Conservation (phyloP, 2,329 filamentous ascomycete genomes). For the Coniochaeta ligniaria region DNA sequence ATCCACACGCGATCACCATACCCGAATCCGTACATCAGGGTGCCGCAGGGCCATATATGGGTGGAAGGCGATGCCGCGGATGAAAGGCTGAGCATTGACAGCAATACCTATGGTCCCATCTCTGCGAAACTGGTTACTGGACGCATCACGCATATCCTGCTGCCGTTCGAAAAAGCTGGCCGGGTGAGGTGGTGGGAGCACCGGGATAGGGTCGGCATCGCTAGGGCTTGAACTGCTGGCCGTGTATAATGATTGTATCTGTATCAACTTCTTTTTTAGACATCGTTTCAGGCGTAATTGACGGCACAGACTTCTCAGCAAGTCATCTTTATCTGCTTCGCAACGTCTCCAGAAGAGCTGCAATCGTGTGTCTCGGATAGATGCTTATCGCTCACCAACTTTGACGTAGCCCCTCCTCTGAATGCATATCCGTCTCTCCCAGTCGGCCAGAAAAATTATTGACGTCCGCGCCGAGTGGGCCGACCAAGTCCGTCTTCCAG, state of each 20-base stretch:
- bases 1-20: conserved; percentile 60
- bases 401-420: neutral
- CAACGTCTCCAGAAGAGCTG: neutral
- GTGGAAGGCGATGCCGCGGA: conserved; percentile 76
- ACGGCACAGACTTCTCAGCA: neutral
- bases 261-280: neutral
- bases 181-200: conserved; percentile 52
- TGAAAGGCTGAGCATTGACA: conserved; percentile 59
- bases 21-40: conserved; percentile 45
- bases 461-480: neutral
- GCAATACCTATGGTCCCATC: conserved; percentile 84
- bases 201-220: conserved; percentile 8
- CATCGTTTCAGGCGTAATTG: neutral
- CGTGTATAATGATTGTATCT: neutral
- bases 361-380: neutral
- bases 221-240: neutral
- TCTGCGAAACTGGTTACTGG: conserved; percentile 70
- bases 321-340: neutral
- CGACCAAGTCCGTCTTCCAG: neutral
- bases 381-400: neutral
- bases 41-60: conserved; percentile 87
- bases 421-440: neutral
- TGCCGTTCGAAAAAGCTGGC: conserved; percentile 56
- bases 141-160: conserved; percentile 64
- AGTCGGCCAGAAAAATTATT: neutral